These are phyloP conservation scores for Diaporthe citrichinensis DNA, from an alignment of 2,329 filamentous ascomycete species.

Conservation along the genomic window DNA sequence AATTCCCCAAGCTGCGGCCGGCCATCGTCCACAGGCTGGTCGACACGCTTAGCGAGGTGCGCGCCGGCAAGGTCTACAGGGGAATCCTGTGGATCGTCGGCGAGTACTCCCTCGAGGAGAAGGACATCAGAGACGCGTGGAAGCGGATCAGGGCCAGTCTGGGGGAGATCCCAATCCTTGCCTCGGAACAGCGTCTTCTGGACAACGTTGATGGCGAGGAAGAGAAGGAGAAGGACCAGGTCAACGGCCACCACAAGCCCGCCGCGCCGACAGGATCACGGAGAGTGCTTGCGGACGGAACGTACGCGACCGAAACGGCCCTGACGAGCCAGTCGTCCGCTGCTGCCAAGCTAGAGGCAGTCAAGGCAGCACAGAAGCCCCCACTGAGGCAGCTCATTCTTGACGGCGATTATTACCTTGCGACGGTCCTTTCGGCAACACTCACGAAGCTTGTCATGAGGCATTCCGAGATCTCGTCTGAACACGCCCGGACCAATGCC, in stretches of 20 bases:
- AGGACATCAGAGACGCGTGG: constrained; percentile 96
- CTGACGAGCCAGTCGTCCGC: constrained; percentile 93
- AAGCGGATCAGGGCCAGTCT: constrained; percentile 94
- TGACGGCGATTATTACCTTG: constrained; percentile 96
- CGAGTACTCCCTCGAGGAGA: constrained; percentile 95
- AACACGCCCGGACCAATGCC: constrained; percentile 90
- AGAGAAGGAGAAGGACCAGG: constrained; percentile 70
- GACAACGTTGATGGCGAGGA: constrained; percentile 85
- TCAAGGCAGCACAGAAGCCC: constrained; percentile 97
- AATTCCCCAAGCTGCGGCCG: constrained; percentile 90
- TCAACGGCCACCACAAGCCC: constrained; percentile 85
- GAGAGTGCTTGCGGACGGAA: constrained; percentile 95
- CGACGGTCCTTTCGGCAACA: constrained; percentile 94
- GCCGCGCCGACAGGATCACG: constrained; percentile 85
- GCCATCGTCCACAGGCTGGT: constrained; percentile 92
- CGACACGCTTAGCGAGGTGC: constrained; percentile 90
- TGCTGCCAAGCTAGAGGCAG: constrained; percentile 92
- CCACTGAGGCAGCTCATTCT: constrained; percentile 94
- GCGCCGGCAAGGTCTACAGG: constrained; percentile 96
- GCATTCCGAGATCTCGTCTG: constrained; percentile 91
- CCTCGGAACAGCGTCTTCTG: constrained; percentile 91
- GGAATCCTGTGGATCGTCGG: constrained; percentile 98
- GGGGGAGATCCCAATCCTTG: constrained; percentile 96
- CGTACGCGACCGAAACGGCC: constrained; percentile 96
- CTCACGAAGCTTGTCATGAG: constrained; percentile 98